Conservation (phyloP, 225 moss, liverwort and hornwort genomes). For the Thuidium tamariscinum region DNA sequence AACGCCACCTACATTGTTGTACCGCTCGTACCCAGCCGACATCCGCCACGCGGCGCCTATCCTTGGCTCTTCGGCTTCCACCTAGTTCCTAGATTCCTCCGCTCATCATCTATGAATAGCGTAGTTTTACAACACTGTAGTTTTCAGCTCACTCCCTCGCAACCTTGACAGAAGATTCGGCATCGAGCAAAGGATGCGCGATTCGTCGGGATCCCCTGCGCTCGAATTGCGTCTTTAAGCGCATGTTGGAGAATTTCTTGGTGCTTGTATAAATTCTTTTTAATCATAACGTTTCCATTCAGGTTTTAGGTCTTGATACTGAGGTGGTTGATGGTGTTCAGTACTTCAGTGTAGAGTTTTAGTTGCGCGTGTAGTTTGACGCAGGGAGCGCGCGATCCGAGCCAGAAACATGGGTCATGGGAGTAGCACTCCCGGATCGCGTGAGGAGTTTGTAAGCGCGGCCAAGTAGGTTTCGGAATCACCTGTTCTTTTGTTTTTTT, state of each 20-base stretch:
- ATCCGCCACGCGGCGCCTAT: background rate
- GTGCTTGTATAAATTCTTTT: background rate
- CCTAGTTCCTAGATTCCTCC: background rate
- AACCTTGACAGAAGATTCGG: background rate
- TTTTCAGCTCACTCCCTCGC: too few species aligned
- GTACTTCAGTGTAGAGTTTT: background rate
- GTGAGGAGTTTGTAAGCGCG: conserved; percentile 18
- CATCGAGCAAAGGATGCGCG: background rate
- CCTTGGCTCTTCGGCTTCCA: too few species aligned
- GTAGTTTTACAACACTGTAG: background rate
- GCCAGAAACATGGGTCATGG: conserved; percentile 18
- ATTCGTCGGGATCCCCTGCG: background rate
- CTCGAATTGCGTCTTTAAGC: background rate
- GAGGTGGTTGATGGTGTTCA: background rate
- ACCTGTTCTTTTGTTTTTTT: background rate
- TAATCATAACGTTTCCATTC: background rate
- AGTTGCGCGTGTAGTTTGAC: background rate
- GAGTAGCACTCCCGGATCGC: conserved; percentile 6
- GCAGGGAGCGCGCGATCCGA: background rate
- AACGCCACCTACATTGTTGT: background rate
- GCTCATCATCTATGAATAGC: background rate
- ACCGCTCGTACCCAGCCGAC: background rate
- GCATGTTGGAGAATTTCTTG: background rate
- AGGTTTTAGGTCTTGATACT: background rate
- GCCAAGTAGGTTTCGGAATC: conserved; percentile 10